A percentile compares a stretch with the other conserved stretches of the same genome.
Evolutionary conservation across 148 eudicot species (phyloP).

Genomic region (Chenopodium quinoa): DNA sequence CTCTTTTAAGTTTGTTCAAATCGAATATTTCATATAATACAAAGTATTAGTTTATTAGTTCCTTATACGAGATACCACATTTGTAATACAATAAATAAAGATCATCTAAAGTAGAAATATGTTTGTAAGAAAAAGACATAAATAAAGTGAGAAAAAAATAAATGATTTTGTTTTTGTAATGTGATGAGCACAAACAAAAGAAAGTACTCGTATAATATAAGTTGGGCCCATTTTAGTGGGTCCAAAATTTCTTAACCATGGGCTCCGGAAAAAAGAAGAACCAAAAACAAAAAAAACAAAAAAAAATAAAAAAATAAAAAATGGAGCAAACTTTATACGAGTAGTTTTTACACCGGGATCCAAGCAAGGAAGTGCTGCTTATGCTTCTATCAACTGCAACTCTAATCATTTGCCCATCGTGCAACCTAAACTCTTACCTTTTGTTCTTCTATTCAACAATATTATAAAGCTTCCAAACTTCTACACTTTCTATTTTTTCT

Average conservation of each 20-base stretch:
- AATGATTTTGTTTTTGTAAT: not conserved
- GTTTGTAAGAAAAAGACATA: not conserved
- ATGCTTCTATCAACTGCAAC: conserved; percentile 9
- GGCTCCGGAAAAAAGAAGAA: not conserved
- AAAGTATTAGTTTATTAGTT: no score
- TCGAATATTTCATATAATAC: no score
- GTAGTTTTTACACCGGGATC: conserved; percentile 15
- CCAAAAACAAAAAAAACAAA: no score
- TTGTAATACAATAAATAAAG: no score
- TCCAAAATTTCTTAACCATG: not conserved
- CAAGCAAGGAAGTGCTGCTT: not conserved
- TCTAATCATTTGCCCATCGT: conserved; percentile 27
- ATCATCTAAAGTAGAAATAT: not conserved
- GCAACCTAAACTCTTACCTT: conserved; percentile 4
- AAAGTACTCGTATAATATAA: not conserved
- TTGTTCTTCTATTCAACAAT: not conserved
- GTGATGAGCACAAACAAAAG: not conserved
- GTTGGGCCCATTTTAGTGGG: not conserved
- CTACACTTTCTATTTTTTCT: not conserved
- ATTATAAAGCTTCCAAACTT: not conserved
- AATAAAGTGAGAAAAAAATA: not conserved
- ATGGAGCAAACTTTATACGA: not conserved
- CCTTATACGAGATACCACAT: no score
- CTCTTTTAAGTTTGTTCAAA: no score
- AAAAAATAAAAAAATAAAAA: no score